A percentile compares a stretch with the other conserved stretches of the same genome.
phyloP scores from a whole-genome alignment of 1,139 yeast species.

The Blastobotrys petasosporus region DNA sequence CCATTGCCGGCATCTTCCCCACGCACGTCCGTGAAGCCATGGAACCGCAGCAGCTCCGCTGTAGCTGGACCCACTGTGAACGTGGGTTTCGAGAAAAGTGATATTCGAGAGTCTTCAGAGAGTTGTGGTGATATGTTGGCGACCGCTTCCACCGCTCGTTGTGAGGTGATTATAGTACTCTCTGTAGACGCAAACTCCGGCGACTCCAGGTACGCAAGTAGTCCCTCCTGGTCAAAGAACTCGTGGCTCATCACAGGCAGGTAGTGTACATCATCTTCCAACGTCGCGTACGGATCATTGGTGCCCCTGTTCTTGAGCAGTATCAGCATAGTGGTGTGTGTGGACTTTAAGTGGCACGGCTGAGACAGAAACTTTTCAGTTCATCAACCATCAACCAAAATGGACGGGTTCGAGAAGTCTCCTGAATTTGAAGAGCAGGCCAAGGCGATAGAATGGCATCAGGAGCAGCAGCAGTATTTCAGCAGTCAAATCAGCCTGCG shows the following conservation, averaged over 20 bases:
- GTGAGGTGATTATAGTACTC: conserved; percentile 78
- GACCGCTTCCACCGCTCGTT: conserved; percentile 78
- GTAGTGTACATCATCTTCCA: conserved; percentile 45
- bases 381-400: background rate
- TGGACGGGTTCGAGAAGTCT: background rate
- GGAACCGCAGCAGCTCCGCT: conserved; percentile 45
- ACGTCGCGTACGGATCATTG: conserved; percentile 53
- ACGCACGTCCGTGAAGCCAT: conserved; percentile 62
- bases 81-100: conserved; percentile 44
- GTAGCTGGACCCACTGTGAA: conserved; percentile 96
- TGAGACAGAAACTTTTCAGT: background rate
- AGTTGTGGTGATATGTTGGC: conserved; percentile 1
- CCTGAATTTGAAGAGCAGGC: background rate
- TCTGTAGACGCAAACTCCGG: conserved; percentile 40
- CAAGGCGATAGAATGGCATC: background rate
- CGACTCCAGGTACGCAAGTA: conserved; percentile 41
- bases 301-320: conserved; percentile 66
- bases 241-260: conserved; percentile 66
- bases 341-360: background rate
- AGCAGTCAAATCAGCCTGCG: too few relatives aligned
- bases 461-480: conserved; percentile 15
- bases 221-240: conserved; percentile 44
- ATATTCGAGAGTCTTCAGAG: conserved; percentile 2
- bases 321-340: conserved; percentile 28
- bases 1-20: conserved; percentile 90